These are phyloP conservation scores for Pelargonium fulgidum DNA, from an alignment of 441 rosid species.

Conservation along the genomic window DNA sequence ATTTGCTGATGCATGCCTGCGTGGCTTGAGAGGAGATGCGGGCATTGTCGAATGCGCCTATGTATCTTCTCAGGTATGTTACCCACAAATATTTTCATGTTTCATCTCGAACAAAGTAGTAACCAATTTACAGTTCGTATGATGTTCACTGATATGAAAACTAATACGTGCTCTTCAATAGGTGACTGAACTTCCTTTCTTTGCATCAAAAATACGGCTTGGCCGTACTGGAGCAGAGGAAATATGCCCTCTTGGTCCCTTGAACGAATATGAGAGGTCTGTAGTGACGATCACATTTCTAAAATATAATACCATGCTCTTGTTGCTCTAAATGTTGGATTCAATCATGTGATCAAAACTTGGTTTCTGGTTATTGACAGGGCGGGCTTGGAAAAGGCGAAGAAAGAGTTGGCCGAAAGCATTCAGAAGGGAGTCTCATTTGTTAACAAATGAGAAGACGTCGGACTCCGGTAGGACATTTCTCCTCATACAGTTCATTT, in stretches of 20 bases:
- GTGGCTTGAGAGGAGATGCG: constrained; percentile 64
- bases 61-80: constrained; percentile 47
- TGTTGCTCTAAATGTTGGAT: too few relatives aligned
- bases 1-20: constrained; percentile 82
- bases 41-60: constrained; percentile 53
- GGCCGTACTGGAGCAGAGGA: constrained; percentile 58
- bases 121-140: background rate
- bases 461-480: too few relatives aligned
- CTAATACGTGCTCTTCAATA: constrained; percentile 11
- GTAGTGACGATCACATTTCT: background rate
- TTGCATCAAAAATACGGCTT: constrained; percentile 62
- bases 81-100: background rate
- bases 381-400: constrained; percentile 61
- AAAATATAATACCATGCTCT: too few relatives aligned
- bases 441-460: constrained; percentile 38
- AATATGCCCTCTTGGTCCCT: constrained; percentile 55
- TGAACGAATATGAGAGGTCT: constrained; percentile 58
- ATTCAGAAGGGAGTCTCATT: constrained; percentile 57
- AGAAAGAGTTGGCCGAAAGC: constrained; percentile 56
- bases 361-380: constrained; percentile 19
- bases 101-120: background rate
- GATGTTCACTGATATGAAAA: background rate
- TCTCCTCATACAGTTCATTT: too few relatives aligned
- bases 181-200: constrained; percentile 69
- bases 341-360: too few relatives aligned